Conservation (phyloP, 179 eudicot species). For the Gypsophila paniculata region DNA sequence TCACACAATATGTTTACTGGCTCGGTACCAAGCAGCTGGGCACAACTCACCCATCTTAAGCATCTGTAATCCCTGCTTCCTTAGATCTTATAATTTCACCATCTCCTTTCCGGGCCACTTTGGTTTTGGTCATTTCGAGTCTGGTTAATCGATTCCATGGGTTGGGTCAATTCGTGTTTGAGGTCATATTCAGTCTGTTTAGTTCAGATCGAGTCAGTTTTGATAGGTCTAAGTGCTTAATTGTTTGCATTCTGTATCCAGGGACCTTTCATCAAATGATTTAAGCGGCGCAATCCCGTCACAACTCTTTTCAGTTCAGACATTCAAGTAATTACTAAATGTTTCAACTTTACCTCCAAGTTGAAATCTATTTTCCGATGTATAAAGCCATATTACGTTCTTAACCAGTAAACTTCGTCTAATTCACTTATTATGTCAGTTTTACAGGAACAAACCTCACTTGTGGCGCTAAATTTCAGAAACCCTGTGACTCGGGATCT, state of each 20-base stretch:
- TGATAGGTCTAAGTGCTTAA: neutral
- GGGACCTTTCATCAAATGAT: conserved; percentile 81
- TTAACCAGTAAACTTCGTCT: neutral
- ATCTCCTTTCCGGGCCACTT: neutral
- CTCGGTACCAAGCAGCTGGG: conserved; percentile 72
- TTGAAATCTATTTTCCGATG: neutral
- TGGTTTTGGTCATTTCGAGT: no score
- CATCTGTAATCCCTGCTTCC: conserved; percentile 51
- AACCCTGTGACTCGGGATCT: conserved; percentile 68
- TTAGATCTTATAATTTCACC: neutral
- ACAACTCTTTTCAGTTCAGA: conserved; percentile 50
- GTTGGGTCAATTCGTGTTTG: no score
- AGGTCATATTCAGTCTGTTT: no score
- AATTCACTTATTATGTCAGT: conserved; percentile 36
- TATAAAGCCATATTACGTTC: neutral
- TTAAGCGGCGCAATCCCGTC: conserved; percentile 59
- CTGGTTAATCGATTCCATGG: no score
- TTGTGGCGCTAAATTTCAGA: conserved; percentile 61
- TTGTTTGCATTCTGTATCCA: conserved; percentile 28
- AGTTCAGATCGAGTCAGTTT: neutral
- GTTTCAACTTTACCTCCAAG: neutral
- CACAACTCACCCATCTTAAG: conserved; percentile 60
- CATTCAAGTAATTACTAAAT: conserved; percentile 63
- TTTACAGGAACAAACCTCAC: conserved; percentile 68
- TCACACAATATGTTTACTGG: conserved; percentile 64